phyloP scores from a whole-genome alignment of 2,329 filamentous ascomycete genomes.

The Neonectria hederae region DNA sequence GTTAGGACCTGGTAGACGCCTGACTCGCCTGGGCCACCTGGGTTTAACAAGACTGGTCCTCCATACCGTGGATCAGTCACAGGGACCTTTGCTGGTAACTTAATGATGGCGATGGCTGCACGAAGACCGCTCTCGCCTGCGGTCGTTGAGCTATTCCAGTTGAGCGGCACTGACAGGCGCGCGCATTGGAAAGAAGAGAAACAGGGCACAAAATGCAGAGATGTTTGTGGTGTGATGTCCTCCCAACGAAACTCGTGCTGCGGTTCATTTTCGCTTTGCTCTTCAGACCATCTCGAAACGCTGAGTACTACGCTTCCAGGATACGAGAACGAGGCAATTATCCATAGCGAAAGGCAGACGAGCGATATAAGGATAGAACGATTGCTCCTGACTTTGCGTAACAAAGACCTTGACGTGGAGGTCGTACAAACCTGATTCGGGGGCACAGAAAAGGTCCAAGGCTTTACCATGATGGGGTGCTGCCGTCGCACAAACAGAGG shows the following conservation, averaged over 20 bases:
- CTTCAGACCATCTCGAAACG: too few species aligned
- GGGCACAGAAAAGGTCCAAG: not conserved
- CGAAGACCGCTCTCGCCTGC: slow-evolving; percentile 6
- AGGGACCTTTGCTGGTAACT: slow-evolving; percentile 26
- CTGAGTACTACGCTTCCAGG: not conserved
- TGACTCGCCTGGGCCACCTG: slow-evolving; percentile 29
- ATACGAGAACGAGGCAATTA: slow-evolving; percentile 8
- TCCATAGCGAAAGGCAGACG: not conserved
- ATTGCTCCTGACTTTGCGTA: not conserved
- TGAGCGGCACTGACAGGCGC: slow-evolving; percentile 25
- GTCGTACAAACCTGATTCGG: not conserved
- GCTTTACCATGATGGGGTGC: not conserved
- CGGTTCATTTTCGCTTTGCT: not conserved
- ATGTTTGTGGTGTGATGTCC: slow-evolving; percentile 1
- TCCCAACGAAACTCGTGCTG: slow-evolving; percentile 7
- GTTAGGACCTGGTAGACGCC: slow-evolving; percentile 23
- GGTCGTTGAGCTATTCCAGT: slow-evolving; percentile 22
- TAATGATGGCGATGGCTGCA: slow-evolving; percentile 24
- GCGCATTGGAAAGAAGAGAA: slow-evolving; percentile 23
- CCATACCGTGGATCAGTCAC: slow-evolving; percentile 28
- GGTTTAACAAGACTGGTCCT: slow-evolving; percentile 25
- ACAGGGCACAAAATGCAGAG: slow-evolving; percentile 16
- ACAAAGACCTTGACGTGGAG: not conserved
- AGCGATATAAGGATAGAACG: not conserved
- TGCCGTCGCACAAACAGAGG: not conserved